Conservation (phyloP, 768 basidiomycete species). For the Mycena rebaudengoi region DNA sequence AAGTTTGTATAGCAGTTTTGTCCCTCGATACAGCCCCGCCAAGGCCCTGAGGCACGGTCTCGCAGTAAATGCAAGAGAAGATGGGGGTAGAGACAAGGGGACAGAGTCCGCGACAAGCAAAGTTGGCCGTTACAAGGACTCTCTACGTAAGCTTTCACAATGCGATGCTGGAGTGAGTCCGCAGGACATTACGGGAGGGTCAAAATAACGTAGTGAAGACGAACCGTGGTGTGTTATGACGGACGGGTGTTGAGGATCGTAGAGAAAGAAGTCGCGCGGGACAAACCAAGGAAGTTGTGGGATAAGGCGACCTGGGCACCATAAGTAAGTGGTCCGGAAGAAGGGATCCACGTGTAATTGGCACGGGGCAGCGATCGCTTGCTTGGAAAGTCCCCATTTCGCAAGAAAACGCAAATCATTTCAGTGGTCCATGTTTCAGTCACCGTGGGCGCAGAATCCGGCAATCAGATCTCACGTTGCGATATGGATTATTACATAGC, state of each 20-base stretch:
- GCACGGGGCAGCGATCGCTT: conserved; percentile 16
- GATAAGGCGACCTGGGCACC: conserved; percentile 5
- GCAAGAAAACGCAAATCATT: no score
- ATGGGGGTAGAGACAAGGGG: not conserved
- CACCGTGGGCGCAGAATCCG: no score
- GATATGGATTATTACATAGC: no score
- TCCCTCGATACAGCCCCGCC: no score
- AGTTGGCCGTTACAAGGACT: not conserved
- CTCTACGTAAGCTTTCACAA: conserved; percentile 16
- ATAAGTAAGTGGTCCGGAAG: not conserved
- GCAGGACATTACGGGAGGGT: conserved; percentile 22
- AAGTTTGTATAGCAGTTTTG: no score
- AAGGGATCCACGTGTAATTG: conserved; percentile 25
- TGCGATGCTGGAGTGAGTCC: not conserved
- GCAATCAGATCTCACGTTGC: no score
- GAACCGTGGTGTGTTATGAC: not conserved
- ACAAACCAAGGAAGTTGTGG: conserved; percentile 9
- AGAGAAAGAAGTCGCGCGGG: conserved; percentile 3
- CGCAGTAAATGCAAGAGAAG: conserved; percentile 3
- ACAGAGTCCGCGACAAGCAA: conserved; percentile 5
- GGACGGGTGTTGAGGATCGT: not conserved
- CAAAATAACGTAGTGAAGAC: conserved; percentile 12
- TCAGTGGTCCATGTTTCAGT: no score
- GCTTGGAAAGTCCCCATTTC: no score
- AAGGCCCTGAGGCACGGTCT: no score